Percentiles rank a stretch among this genome's conserved stretches.
phyloP scores from a whole-genome alignment of 208 protist genomes.

The Wallacemonas rigidus region DNA sequence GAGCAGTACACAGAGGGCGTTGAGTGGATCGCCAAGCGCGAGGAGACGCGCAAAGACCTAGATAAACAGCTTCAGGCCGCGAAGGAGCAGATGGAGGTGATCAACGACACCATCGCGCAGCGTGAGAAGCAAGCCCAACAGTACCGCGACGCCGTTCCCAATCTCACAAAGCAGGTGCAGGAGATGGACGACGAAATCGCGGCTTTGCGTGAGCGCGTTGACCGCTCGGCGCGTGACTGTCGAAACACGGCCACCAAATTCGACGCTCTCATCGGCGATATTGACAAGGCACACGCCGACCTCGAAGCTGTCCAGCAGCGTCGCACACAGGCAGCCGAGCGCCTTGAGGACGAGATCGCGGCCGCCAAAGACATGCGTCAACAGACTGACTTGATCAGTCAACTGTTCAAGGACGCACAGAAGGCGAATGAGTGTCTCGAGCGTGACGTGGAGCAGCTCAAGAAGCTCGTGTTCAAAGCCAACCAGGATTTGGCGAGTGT shows the following conservation, averaged over 20 bases:
- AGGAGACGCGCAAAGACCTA: conserved; percentile 42
- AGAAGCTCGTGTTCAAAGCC: conserved; percentile 77
- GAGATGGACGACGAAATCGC: conserved; percentile 82
- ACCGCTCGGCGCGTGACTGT: conserved; percentile 49
- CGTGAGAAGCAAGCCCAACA: conserved; percentile 51
- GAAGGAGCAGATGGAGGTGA: conserved; percentile 47
- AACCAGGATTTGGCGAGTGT: conserved; percentile 83
- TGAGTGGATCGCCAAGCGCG: conserved; percentile 70
- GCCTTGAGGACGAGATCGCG: conserved; percentile 43
- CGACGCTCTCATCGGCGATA: conserved; percentile 25
- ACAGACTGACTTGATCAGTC: conserved; percentile 59
- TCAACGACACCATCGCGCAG: conserved; percentile 62
- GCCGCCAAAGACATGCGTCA: conserved; percentile 60
- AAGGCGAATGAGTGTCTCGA: conserved; percentile 50
- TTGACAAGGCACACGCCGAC: conserved; percentile 38
- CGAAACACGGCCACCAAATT: conserved; percentile 17
- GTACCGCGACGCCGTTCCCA: conserved; percentile 40
- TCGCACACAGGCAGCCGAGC: conserved; percentile 24
- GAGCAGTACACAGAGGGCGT: conserved; percentile 79
- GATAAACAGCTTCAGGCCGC: conserved; percentile 30
- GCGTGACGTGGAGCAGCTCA: conserved; percentile 81
- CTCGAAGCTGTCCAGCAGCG: conserved; percentile 33
- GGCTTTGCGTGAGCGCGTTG: conserved; percentile 59
- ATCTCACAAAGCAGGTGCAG: conserved; percentile 53
- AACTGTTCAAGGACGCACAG: conserved; percentile 62